These are phyloP conservation scores for Micromonas pusilla DNA, from an alignment of 139 green algal species.

Conservation along the genomic window DNA sequence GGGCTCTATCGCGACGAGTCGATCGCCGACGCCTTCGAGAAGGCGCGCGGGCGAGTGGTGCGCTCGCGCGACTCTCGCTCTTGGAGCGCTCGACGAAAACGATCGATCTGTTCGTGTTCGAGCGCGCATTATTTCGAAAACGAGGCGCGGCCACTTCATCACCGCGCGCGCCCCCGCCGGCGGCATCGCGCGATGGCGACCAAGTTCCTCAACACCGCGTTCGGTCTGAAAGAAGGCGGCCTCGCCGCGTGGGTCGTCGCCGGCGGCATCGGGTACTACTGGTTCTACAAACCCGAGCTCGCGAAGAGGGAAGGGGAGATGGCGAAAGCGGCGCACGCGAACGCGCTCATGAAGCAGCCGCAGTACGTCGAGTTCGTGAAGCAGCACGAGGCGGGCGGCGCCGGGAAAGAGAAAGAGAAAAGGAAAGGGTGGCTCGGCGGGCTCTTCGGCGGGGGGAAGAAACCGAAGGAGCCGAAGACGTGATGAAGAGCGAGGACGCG, in stretches of 20 bases:
- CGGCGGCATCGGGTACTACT: not conserved
- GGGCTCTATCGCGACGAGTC: too few relatives aligned
- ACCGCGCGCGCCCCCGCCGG: too few relatives aligned
- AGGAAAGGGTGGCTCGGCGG: not conserved
- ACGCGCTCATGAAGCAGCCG: not conserved
- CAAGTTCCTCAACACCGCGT: not conserved
- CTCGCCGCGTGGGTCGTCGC: not conserved
- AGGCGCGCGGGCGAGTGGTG: too few relatives aligned
- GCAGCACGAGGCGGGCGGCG: not conserved
- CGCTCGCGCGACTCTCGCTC: too few relatives aligned
- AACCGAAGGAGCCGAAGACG: not conserved
- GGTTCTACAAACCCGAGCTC: not conserved
- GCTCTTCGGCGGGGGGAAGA: slow-evolving; percentile 3
- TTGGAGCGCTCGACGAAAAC: too few relatives aligned
- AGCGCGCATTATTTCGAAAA: too few relatives aligned
- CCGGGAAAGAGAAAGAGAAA: not conserved
- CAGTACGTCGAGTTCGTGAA: not conserved
- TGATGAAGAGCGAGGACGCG: not conserved
- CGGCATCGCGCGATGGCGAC: not conserved
- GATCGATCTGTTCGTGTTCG: too few relatives aligned
- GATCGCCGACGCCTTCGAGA: too few relatives aligned
- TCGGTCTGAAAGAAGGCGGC: not conserved
- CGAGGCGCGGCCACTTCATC: too few relatives aligned
- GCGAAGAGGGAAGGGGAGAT: not conserved
- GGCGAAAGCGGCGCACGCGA: not conserved